Evolutionary conservation across 1,284 basidiomycete genomes (phyloP), one percentile per base, ranked within the genome.

Genomic region (Cutaneotrichosporon sp.): DNA sequence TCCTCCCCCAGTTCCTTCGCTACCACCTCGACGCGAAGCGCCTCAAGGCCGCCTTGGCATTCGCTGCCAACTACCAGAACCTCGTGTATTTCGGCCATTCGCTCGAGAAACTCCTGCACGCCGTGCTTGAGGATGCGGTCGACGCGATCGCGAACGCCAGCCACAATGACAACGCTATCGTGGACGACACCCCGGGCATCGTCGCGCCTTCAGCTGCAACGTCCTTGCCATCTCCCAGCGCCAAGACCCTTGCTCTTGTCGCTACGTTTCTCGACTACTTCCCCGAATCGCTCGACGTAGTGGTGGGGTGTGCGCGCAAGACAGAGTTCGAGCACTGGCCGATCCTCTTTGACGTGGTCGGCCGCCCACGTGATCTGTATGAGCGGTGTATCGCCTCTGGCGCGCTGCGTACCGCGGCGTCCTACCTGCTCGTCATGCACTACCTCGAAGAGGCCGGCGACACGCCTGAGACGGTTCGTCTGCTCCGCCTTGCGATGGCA

Each of bases 181-280:
- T 12, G 8, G 17, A 31, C 27, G 6, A 5, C 17, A 29, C n/a
- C 5, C 26, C 11, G 29, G 29, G 9, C 27, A 8, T 12, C 43
- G 20, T 10, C 16, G 22, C 41, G 43, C 3, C 46, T 27, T 11
- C 46, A 8, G 22, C 31, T 20, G 31, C 20, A 43, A 17, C 38
- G n/a, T n/a, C 29, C 29, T 9, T 31, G 78, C 17, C 29, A 14
- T 14, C 29, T 31, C 29, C 29, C 9, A 31, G 14, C n/a, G n/a
- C n/a, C 29, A 31, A 31, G 29, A 77, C 86, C 2, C 75, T 97
- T 10, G 80, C 85, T 0, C 77, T 80, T 1, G 86, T 89, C 2
- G 80, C 97, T 49, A 87, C 89, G 58, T 98, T 99, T 67, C 76
- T 99, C 61, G 94, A 98, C 68, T 84, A 97, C 70, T 98, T 97